Conservation (phyloP, 2,329 filamentous ascomycete species). For the Fusarium aywerte region DNA sequence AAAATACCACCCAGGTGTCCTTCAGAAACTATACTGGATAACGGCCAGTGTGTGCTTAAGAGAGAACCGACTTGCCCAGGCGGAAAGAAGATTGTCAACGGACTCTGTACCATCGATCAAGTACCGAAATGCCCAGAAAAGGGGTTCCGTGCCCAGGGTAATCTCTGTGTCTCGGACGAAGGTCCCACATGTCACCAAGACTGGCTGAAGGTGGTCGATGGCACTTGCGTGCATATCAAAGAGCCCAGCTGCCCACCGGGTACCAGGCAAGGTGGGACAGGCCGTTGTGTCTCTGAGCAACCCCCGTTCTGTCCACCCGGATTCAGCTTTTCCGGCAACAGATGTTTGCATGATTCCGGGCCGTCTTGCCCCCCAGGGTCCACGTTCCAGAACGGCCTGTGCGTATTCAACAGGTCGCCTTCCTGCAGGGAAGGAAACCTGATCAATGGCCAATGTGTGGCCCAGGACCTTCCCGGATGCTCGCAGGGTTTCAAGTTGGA, state of each 20-base stretch:
- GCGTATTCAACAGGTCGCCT: background rate
- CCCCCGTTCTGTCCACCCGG: background rate
- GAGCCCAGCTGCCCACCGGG: background rate
- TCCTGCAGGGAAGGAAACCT: background rate
- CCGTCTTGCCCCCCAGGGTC: background rate
- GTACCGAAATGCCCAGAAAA: background rate
- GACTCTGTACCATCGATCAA: background rate
- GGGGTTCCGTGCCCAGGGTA: background rate
- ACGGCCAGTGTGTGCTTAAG: background rate
- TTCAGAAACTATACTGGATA: background rate
- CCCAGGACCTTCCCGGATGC: background rate
- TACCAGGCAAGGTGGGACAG: background rate
- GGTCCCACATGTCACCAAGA: background rate
- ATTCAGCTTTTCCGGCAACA: background rate
- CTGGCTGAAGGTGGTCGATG: conserved; percentile 3
- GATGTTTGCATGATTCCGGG: background rate
- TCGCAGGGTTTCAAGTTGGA: background rate
- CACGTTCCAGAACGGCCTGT: background rate
- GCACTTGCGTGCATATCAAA: background rate
- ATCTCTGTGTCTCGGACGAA: background rate
- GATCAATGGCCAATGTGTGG: background rate
- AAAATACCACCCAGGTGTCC: background rate
- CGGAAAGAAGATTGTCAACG: conserved; percentile 1
- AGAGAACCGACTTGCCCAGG: background rate
- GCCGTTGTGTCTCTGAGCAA: background rate